Evolutionary conservation across 768 basidiomycete species (phyloP).

Genomic region (Suillus tomentosus): DNA sequence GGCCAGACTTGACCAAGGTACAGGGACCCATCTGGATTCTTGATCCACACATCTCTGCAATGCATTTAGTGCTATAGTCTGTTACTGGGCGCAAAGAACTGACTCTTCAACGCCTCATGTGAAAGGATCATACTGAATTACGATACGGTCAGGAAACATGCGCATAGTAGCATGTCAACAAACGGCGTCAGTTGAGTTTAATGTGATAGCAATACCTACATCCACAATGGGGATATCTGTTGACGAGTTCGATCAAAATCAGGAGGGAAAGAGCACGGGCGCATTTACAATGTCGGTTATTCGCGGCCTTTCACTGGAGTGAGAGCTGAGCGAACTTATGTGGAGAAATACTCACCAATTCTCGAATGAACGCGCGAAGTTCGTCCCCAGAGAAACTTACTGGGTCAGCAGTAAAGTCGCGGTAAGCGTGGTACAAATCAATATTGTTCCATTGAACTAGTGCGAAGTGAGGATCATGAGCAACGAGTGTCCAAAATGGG

Average conservation of each 20-base stretch:
- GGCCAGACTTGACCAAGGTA: no score
- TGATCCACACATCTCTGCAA: no score
- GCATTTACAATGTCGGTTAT: conserved; percentile 43
- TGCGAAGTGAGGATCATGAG: conserved; percentile 11
- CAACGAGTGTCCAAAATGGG: no score
- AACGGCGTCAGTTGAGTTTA: conserved; percentile 58
- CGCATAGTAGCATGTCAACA: conserved; percentile 22
- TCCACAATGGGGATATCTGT: conserved; percentile 66
- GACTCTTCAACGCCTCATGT: conserved; percentile 56
- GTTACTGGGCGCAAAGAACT: no score
- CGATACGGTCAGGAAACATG: background rate
- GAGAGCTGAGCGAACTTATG: background rate
- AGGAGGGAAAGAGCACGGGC: conserved; percentile 56
- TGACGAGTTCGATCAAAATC: conserved; percentile 52
- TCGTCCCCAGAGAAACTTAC: conserved; percentile 59
- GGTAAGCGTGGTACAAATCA: conserved; percentile 66
- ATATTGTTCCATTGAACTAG: conserved; percentile 73
- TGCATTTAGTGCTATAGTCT: no score
- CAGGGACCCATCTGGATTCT: no score
- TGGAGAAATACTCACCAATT: conserved; percentile 47
- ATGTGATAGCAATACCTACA: conserved; percentile 54
- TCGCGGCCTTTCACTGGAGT: conserved; percentile 21
- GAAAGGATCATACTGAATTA: conserved; percentile 61
- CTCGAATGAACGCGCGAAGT: conserved; percentile 52
- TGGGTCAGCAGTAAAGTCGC: conserved; percentile 72